Evolutionary conservation across 805 yeast genomes (phyloP), one percentile per base, ranked within the genome.

Genomic region (Lipomyces starkeyi): DNA sequence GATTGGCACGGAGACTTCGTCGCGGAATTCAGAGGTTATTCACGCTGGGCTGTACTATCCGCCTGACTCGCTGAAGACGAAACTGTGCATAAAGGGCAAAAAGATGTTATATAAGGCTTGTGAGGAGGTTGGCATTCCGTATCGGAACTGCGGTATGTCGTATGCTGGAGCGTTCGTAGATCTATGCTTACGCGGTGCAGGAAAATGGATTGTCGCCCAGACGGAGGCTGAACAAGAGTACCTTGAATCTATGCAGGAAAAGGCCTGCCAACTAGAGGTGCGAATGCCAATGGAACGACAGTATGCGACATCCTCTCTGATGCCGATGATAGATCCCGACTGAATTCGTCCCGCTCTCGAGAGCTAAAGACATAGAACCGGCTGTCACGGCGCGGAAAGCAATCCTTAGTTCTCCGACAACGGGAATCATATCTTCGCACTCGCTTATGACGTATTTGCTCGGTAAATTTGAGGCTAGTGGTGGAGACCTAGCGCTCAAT

Each of bases 11-110:
- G 97, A 93, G 74, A 91, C 97, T 0, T 89, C 96, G 5, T 85
- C 94, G n/a, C 81, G 97, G 62, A 93, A 93, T 80, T 90, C 97
- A 1, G 98, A 93, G 75, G 98, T 93, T 32, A 89, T 93, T 29
- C 98, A 93, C 78, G 97, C 97, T 0, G 97, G 97, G 0, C 74
- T 93, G 6, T 93, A 93, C 76, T 90, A 91, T 74, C 96, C 97
- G 0, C 79, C 81, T 9, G 85, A 85, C 66, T 83, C 90, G 1
- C 80, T 93, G 63, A 89, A 91, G 75, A 86, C 91, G 0, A 78
- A 81, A 71, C 78, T 93, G 35, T 93, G 97, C 74, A 81, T 93
- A 43, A 83, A 84, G 52, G 98, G 98, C 0, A 92, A 90, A 73
- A 78, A 86, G 14, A 78, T 87, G 77, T 81, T 93, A 13, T 93